Conservation (phyloP, 495 filamentous ascomycete genomes). For the Penicillium malachiteum region DNA sequence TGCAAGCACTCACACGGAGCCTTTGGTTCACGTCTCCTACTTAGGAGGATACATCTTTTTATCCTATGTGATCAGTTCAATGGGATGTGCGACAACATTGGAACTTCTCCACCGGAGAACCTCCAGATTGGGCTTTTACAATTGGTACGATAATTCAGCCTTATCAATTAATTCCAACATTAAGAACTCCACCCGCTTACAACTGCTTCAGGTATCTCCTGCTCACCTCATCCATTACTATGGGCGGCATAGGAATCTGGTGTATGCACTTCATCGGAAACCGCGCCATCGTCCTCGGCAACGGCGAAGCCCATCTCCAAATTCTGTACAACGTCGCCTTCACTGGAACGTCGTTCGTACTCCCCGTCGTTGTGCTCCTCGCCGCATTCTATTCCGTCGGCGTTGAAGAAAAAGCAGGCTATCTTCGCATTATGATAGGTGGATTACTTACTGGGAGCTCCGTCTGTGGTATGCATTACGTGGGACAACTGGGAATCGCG, state of each 20-base stretch:
- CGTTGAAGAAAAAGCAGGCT: constrained; percentile 52
- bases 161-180: not conserved
- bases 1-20: constrained; percentile 7
- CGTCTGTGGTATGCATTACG: constrained; percentile 88
- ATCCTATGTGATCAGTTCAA: constrained; percentile 74
- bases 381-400: constrained; percentile 68
- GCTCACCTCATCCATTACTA: constrained; percentile 65
- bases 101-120: constrained; percentile 80
- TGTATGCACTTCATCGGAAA: constrained; percentile 87
- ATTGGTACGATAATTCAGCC: constrained; percentile 52
- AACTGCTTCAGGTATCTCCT: constrained; percentile 64
- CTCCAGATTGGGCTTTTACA: constrained; percentile 62
- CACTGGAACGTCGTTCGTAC: constrained; percentile 76
- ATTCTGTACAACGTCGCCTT: constrained; percentile 70
- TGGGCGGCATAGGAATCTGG: constrained; percentile 85
- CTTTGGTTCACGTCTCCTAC: constrained; percentile 42
- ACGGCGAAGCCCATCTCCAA: constrained; percentile 60
- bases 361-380: constrained; percentile 73
- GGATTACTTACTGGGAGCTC: constrained; percentile 68
- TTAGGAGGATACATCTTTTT: constrained; percentile 63
- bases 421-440: constrained; percentile 57
- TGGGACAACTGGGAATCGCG: constrained; percentile 76
- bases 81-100: constrained; percentile 74
- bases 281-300: constrained; percentile 67
- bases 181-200: not conserved